Conservation (phyloP, 1,139 yeast genomes). For the Geotrichum citri-aurantii region DNA sequence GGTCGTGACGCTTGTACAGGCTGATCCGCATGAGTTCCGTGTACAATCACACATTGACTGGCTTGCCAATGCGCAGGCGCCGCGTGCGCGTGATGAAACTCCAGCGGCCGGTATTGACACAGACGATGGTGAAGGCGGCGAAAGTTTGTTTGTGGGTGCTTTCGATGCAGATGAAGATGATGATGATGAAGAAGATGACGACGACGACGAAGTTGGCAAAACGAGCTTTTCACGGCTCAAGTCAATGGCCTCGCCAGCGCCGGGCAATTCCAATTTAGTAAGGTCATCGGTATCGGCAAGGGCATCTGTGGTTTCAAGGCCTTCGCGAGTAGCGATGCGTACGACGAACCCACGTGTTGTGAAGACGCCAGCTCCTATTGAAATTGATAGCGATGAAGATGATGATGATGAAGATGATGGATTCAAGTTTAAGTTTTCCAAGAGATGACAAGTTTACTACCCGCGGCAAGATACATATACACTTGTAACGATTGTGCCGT, state of each 20-base stretch:
- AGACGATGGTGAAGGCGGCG: neutral
- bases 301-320: neutral
- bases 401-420: constrained; percentile 23
- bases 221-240: constrained; percentile 1
- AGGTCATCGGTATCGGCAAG: neutral
- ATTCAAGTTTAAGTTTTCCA: constrained; percentile 10
- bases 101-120: neutral
- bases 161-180: neutral
- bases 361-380: neutral
- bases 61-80: neutral
- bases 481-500: constrained; percentile 21
- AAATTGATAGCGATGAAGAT: constrained; percentile 15
- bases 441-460: neutral
- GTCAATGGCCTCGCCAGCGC: neutral
- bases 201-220: constrained; percentile 4
- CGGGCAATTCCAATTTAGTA: neutral
- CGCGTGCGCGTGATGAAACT: neutral
- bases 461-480: constrained; percentile 21
- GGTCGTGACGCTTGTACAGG: constrained; percentile 8
- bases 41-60: constrained; percentile 11
- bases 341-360: neutral
- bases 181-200: neutral
- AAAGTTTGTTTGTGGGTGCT: constrained; percentile 5
- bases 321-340: neutral
- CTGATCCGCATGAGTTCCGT: constrained; percentile 7